Base-by-base conservation (phyloP, 2,329 filamentous ascomycete genomes). In the Fusarium newnesense region DNA sequence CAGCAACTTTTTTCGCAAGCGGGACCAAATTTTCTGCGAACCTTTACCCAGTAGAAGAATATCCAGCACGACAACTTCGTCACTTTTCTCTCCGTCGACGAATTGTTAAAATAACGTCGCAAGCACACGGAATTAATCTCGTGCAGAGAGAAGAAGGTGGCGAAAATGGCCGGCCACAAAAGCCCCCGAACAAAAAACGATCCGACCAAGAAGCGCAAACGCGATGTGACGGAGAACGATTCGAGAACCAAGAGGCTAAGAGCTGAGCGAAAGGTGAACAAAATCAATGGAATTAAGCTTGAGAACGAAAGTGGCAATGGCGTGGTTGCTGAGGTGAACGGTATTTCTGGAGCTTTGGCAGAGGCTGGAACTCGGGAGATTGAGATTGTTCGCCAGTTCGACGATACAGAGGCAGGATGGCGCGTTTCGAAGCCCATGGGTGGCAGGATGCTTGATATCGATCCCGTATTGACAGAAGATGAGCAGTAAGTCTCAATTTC, bases 341-440 rank as follows among this genome's bases (percentile, higher is more conserved):
- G 69, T 37, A 37, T 69, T 7, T 73, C 74, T 18, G 66, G 56
- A 24, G 68, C 69, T 34, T 58, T 75, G 37, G 50, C 67, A 46
- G 56, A 74, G 16, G 64, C 69, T 21, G 62, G 66, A 58, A 56
- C 73, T n/a, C 67, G 76, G 40, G 73, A 76, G 24, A 71, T 77
- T 53, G 76, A 78, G 47, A 53, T 79, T 57, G 62, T 77, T 62
- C 74, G 71, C 36, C 75, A 79, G 39, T 78, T 79, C 54, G 74
- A 79, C 36, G 74, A 81, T 49, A 73, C 76, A 42, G 80, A 80
- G 54, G 75, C 80, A 28, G 82, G 83, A 66, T 93, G 91, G 91
- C 87, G 84, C 74, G 80, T 92, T 30, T 91, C 90, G 8, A 87
- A 88, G 73, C 88, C 91, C 18, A 88, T 91, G 85, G 91, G 90